Base-by-base conservation (phyloP, 495 filamentous ascomycete genomes). In the Apiosordaria backusii region DNA sequence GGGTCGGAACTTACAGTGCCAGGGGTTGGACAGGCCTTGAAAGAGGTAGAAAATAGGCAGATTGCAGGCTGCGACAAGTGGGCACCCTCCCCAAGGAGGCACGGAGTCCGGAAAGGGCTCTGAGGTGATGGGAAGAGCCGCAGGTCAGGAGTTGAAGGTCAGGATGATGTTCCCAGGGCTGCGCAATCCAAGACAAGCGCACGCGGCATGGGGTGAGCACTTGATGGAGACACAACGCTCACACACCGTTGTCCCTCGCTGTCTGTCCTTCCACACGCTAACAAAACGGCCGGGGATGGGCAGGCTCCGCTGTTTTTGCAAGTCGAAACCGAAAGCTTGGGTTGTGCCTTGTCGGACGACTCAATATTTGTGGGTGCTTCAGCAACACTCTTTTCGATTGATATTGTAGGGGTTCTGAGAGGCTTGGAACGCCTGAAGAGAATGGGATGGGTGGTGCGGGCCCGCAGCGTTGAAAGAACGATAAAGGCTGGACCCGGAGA, bases 61-160 rank as follows among this genome's bases (percentile, higher is more conserved):
- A 79, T 75, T 78, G 73, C 60, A 65, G 73, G 73, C 71, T 78
- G 72, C 74, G 76, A 74, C 78, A 80, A 74, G 74, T 75, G 67
- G 71, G 71, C 68, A 57, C 69, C 63, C 62, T 59, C 64, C 63
- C 75, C 64, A 69, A 67, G 26, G 71, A 70, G 70, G 68, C 70
- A 66, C 70, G 66, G 69, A 69, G 64, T 60, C 53, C 53, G 22
- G 18, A 16, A 55, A 45, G 35, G 35, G 35, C 35, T 15, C 10
- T 45, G 35, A 29, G 22, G n/a, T 23, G 9, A 55, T 55, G 15
- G 52, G n/a, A 55, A 55, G 52, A 55, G 19, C 52, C 52, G 52
- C 52, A 55, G 18, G 18, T 18, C 50, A 54, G 52, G n/a, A 45
- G 35, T 45, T 45, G 35, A 21, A 55, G n/a, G 52, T 55, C 52